A percentile compares a stretch with the other conserved stretches of the same genome.
These are phyloP conservation scores for Hymenoscyphus fructigenus DNA, from an alignment of 2,329 filamentous ascomycete genomes.

Conservation along the genomic window DNA sequence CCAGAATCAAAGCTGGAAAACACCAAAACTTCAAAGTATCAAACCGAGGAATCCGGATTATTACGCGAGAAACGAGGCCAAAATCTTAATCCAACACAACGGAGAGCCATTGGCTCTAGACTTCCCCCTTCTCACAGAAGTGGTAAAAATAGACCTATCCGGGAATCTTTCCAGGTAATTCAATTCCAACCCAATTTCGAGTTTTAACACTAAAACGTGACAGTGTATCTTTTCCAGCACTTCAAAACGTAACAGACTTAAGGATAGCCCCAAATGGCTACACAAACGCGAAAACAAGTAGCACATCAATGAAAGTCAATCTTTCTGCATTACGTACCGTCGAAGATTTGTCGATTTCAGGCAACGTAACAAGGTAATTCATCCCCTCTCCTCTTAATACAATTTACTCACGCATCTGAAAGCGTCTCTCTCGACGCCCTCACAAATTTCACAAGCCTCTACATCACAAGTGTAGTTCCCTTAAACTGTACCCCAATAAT, in stretches of 20 bases:
- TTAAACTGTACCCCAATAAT: background rate
- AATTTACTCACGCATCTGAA: background rate
- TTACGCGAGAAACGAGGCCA: background rate
- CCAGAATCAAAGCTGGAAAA: background rate
- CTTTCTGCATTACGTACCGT: background rate
- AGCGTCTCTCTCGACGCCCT: background rate
- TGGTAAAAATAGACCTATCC: background rate
- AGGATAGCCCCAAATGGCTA: background rate
- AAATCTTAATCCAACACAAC: background rate
- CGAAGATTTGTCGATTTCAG: background rate
- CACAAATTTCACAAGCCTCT: background rate
- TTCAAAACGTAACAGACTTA: background rate
- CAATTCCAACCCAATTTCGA: background rate
- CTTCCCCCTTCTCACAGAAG: background rate
- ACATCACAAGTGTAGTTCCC: background rate
- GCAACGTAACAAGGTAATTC: background rate
- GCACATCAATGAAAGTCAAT: background rate
- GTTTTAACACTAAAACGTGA: background rate
- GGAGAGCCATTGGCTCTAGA: background rate
- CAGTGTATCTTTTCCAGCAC: background rate
- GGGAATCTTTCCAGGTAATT: background rate
- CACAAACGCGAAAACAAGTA: background rate
- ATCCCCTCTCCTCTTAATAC: background rate
- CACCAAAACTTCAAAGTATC: background rate
- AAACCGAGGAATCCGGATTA: background rate